Evolutionary conservation across 1,284 basidiomycete genomes (phyloP), one percentile per base, ranked within the genome.

Genomic region (Cryptococcus sp.): DNA sequence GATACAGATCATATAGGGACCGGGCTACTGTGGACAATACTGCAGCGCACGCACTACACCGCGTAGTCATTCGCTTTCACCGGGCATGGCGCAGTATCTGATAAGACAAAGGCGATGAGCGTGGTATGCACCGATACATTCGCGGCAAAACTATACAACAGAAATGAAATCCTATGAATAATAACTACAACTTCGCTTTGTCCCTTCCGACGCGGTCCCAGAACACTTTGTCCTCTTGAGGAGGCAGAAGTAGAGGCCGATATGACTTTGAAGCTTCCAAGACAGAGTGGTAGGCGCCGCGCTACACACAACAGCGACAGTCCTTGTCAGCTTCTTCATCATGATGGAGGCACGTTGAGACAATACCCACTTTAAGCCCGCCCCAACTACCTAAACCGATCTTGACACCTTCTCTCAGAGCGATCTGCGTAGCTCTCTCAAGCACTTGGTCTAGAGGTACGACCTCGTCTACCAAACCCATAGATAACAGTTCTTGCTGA

Each of bases 391-490:
- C 81, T 41, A 71, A 72, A 16, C 70, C 79, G 5, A 80, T 74
- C 57, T 79, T 80, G 16, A 50, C 55, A 25, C 79, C 80, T 50
- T 79, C 66, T 52, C 73, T 69, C 29, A 70, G 61, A 0, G 78
- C 82, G 5, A 82, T 55, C 61, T 78, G 74, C 1, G 74, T 53
- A 3, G 82, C 80, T 15, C 64, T 66, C 8, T 72, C 78, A 20
- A 93, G 67, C 4, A 94, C 82, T 46, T 83, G 81, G 0, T 86
- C 65, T 1, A 63, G 44, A 3, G 79, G 80, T 23, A 85, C 89
- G 47, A 89, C 71, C 59, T 84, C 81, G 72, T 96, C 93, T 22
- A 96, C 79, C 11, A 96, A 76, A 5, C 89, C 87, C 17, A 80
- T 81, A 11, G 82, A 74, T 5, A 86, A 78, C 1, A 90, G 87